phyloP scores from a whole-genome alignment of 108 stramenopile genomes.

The Skeletonema potamos region DNA sequence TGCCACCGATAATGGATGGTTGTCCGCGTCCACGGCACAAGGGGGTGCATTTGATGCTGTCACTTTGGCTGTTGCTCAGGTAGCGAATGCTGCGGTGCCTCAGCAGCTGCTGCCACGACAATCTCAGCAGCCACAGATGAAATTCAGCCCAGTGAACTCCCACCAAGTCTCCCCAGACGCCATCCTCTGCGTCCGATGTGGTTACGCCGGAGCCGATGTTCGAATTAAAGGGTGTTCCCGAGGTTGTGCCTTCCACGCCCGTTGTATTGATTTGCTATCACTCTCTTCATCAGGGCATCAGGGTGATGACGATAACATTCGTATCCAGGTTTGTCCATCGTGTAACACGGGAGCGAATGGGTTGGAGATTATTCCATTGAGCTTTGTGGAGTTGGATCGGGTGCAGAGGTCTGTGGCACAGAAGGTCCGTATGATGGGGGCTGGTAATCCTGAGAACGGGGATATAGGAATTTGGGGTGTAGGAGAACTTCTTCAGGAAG shows the following conservation, averaged over 20 bases:
- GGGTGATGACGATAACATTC: neutral
- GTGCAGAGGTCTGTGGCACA: neutral
- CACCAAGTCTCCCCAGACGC: neutral
- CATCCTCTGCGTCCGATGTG: slow-evolving; percentile 28
- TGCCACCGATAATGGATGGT: neutral
- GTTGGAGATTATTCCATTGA: slow-evolving; percentile 10
- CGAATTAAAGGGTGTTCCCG: slow-evolving; percentile 6
- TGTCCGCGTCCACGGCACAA: neutral
- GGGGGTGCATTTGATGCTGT: neutral
- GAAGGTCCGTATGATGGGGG: neutral
- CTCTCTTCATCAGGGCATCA: neutral
- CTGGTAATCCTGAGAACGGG: no score
- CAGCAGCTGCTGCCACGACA: neutral
- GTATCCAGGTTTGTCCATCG: neutral
- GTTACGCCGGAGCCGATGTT: slow-evolving; percentile 24
- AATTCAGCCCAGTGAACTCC: neutral
- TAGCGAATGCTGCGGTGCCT: neutral
- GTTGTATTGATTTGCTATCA: slow-evolving; percentile 31
- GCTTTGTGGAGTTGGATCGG: slow-evolving; percentile 10
- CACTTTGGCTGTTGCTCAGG: neutral
- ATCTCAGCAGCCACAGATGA: neutral
- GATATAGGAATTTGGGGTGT: no score
- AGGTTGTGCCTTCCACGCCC: slow-evolving; percentile 34
- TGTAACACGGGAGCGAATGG: neutral
- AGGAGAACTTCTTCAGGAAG: neutral